A percentile compares a stretch with the other conserved stretches of the same genome.
These are phyloP conservation scores for Dictyostelium capitatum DNA, from an alignment of 78 protist species.

Conservation along the genomic window DNA sequence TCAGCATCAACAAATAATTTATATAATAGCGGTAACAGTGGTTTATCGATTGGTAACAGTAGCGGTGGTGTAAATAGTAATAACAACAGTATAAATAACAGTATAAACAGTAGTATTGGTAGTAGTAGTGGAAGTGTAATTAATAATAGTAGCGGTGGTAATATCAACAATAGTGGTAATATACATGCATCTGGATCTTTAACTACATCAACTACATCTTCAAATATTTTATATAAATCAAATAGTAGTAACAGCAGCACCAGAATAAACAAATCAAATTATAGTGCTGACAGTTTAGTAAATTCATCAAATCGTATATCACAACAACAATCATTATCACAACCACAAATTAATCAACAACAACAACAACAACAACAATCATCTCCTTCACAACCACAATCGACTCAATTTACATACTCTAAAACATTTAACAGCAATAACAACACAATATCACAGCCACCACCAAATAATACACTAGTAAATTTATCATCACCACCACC, in stretches of 20 bases:
- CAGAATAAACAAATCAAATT: slow-evolving; percentile 35
- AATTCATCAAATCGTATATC: background rate
- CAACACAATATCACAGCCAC: background rate
- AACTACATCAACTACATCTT: background rate
- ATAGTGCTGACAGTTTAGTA: slow-evolving; percentile 65
- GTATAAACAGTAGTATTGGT: background rate
- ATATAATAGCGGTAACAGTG: background rate
- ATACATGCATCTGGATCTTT: background rate
- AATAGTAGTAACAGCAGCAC: background rate
- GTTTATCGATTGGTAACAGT: background rate
- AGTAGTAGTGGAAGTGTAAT: background rate
- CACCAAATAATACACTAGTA: slow-evolving; percentile 15
- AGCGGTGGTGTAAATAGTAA: background rate
- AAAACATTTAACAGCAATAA: background rate
- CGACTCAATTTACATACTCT: background rate
- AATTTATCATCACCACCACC: slow-evolving; percentile 72
- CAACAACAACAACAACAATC: background rate
- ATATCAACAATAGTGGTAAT: background rate
- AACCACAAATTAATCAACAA: background rate
- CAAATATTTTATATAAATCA: background rate
- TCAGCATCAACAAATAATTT: slow-evolving; percentile 12
- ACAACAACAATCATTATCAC: background rate
- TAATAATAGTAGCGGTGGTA: background rate
- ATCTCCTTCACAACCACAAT: background rate
- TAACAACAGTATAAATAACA: background rate